phyloP scores from a whole-genome alignment of 371 early-diverging fungal species.

The Apophysomyces elegans region DNA sequence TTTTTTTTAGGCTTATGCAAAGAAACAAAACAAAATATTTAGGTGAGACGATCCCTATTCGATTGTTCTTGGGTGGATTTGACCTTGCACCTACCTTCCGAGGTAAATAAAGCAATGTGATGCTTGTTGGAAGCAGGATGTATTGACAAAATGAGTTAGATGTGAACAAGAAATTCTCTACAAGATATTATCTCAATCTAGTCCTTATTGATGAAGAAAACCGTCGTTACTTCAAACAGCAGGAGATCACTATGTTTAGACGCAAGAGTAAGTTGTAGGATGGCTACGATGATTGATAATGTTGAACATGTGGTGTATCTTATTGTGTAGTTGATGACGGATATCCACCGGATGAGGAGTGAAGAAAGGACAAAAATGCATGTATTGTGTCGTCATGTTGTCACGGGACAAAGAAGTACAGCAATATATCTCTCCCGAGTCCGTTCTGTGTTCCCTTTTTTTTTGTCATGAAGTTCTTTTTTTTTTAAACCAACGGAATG shows the following conservation, averaged over 20 bases:
- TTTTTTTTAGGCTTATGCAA: background rate
- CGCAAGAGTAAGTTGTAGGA: constrained; percentile 44
- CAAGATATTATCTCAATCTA: constrained; percentile 95
- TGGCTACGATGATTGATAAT: too few species aligned
- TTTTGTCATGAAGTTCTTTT: too few species aligned
- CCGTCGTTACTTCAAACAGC: constrained; percentile 96
- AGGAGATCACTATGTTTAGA: constrained; percentile 91
- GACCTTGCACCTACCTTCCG: constrained; percentile 92
- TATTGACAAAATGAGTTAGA: constrained; percentile 22
- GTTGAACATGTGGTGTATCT: background rate
- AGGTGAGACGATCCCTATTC: constrained; percentile 98
- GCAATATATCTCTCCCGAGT: too few species aligned
- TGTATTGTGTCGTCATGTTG: constrained; percentile 1
- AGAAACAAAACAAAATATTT: background rate
- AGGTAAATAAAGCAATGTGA: constrained; percentile 25
- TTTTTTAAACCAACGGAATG: too few species aligned
- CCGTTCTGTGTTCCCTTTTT: too few species aligned
- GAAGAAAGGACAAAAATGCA: background rate
- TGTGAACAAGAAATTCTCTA: constrained; percentile 97
- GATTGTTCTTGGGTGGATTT: constrained; percentile 95
- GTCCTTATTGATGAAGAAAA: constrained; percentile 98
- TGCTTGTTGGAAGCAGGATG: background rate
- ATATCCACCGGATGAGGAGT: constrained; percentile 33
- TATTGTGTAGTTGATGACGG: constrained; percentile 31
- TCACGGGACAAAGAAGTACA: background rate